A percentile compares a stretch with the other conserved stretches of the same genome.
phyloP scores from a whole-genome alignment of 2,329 filamentous ascomycete genomes.

The Hypoxylon sp. region DNA sequence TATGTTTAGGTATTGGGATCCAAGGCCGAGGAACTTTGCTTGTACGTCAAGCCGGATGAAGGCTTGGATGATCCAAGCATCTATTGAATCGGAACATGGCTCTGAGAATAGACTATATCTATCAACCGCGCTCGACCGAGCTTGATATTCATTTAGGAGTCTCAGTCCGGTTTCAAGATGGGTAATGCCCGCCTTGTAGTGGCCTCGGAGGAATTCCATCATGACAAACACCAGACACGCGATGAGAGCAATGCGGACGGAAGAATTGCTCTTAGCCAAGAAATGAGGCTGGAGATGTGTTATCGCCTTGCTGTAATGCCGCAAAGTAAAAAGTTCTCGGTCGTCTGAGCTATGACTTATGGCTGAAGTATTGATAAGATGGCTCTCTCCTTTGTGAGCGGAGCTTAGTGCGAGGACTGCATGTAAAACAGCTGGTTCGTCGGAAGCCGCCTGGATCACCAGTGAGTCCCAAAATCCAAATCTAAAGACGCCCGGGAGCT shows the following conservation, averaged over 20 bases:
- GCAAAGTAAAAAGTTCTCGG: slow-evolving; percentile 43
- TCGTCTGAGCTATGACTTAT: slow-evolving; percentile 22
- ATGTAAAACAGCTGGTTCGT: slow-evolving; percentile 53
- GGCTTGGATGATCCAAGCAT: slow-evolving; percentile 55
- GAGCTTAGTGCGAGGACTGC: slow-evolving; percentile 52
- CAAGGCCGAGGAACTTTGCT: slow-evolving; percentile 43
- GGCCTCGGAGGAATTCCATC: slow-evolving; percentile 49
- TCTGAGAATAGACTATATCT: slow-evolving; percentile 22
- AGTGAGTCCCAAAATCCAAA: slow-evolving; percentile 52
- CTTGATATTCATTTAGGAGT: slow-evolving; percentile 46
- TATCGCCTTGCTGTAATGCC: slow-evolving; percentile 52
- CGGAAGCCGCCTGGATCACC: slow-evolving; percentile 48
- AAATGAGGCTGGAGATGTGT: slow-evolving; percentile 48
- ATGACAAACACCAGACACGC: slow-evolving; percentile 50
- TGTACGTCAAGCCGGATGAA: slow-evolving; percentile 49
- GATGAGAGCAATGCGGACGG: slow-evolving; percentile 50
- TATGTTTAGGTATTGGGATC: slow-evolving; percentile 29
- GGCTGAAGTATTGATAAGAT: background rate
- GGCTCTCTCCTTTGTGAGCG: slow-evolving; percentile 42
- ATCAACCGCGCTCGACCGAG: slow-evolving; percentile 5
- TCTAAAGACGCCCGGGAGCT: slow-evolving; percentile 49
- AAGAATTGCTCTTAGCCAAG: slow-evolving; percentile 37
- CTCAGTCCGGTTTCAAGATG: slow-evolving; percentile 56
- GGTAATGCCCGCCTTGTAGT: slow-evolving; percentile 48
- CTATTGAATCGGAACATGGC: slow-evolving; percentile 43